A percentile compares a stretch with the other conserved stretches of the same genome.
Evolutionary conservation across 2,329 filamentous ascomycete genomes (phyloP).

Genomic region (Talaromyces sp.): DNA sequence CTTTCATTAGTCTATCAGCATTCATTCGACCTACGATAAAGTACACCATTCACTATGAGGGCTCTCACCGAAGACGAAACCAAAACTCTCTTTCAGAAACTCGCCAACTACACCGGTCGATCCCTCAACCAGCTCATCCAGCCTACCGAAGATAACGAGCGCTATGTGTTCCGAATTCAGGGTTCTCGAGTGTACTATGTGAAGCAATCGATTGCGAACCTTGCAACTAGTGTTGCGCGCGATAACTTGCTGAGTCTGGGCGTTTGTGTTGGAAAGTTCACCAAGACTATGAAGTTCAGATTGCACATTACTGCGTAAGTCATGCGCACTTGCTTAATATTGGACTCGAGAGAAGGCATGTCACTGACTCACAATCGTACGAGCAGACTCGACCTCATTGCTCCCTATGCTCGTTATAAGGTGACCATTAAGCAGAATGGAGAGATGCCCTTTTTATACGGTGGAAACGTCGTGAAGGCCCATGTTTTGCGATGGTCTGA

Average conservation of each 20-base stretch:
- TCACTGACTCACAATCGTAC: background rate
- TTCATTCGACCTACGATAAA: background rate
- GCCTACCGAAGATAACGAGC: constrained; percentile 67
- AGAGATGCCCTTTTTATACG: constrained; percentile 93
- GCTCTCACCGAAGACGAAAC: constrained; percentile 66
- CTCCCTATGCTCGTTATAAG: constrained; percentile 90
- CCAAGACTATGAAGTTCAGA: constrained; percentile 92
- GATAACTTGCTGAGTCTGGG: constrained; percentile 83
- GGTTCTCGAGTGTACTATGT: constrained; percentile 88
- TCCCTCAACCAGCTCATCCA: constrained; percentile 82
- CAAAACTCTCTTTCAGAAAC: constrained; percentile 79
- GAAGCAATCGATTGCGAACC: constrained; percentile 80
- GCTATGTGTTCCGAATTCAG: constrained; percentile 81
- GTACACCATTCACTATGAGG: constrained; percentile 60
- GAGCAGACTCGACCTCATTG: constrained; percentile 67
- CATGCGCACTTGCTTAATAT: background rate
- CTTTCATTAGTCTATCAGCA: background rate
- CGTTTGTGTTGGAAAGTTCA: constrained; percentile 90
- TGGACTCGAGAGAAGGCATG: background rate
- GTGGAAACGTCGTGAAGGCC: constrained; percentile 80
- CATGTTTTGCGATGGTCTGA: constrained; percentile 82
- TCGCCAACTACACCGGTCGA: constrained; percentile 87
- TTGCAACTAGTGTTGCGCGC: constrained; percentile 80
- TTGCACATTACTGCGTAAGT: constrained; percentile 76
- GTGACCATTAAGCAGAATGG: constrained; percentile 96